Base-by-base conservation (phyloP, 495 filamentous ascomycete species). In the Pyrenula aspistea region DNA sequence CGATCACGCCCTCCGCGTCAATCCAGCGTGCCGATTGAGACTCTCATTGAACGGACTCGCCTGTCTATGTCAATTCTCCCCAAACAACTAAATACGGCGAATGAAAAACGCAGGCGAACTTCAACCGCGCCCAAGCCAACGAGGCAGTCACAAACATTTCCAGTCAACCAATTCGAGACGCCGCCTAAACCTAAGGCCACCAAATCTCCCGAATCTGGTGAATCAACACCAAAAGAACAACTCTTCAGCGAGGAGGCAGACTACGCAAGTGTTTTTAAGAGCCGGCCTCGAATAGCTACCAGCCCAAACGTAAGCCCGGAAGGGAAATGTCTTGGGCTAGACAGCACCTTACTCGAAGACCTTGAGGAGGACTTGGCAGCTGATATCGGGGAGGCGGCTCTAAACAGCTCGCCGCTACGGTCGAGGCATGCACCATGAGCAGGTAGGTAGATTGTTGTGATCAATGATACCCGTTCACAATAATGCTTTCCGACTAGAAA, bases 191-290 rank as follows among this genome's bases (percentile, higher is more conserved):
- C 67, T 67, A 65, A 66, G 56, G 77, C 67, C 50, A 71, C 73
- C 31, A 24, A 61, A 1, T 60, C 62, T 10, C 20, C 21, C 12
- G 49, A 57, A 49, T 54, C 57, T 22, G 60, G 71, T 1, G 70
- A 70, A 2, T 71, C 74, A 0, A 83, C 79, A 21, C 81, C 79
- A 2, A 71, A 73, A 22, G 81, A 85, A 61, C 68, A 77, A 53
- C 70, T 88, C 31, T 82, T 87, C 53, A 71, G 77, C 25, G 79
- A 82, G n/a, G 80, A 84, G 53, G 83, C 83, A 15, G 86, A 88
- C 61, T 91, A 93, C 64, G 85, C 87, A 53, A 87, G 85, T 54
- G 84, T 96, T 1, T 96, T 96, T 69, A 90, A 83, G 70, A 89
- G 87, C 47, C 69, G 91, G 58, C 91, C 91, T 1, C 86, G 84